These are phyloP conservation scores for Rehmannia glutinosa DNA, from an alignment of 257 asterid genomes.

Conservation along the genomic window DNA sequence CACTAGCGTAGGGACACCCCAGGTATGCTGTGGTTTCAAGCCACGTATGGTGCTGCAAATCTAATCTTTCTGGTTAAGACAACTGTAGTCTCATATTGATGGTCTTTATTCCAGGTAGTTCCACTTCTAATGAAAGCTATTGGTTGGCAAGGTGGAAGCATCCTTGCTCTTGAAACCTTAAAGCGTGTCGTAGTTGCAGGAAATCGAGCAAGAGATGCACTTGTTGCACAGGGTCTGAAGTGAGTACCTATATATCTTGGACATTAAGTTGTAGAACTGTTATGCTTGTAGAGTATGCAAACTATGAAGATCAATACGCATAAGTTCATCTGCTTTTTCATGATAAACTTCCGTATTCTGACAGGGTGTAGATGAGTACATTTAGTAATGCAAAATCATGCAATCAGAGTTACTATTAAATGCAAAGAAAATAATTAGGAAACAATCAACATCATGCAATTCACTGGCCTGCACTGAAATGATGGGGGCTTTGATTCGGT, in stretches of 20 bases:
- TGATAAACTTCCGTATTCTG: background rate
- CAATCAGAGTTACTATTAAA: background rate
- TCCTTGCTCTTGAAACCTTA: slow-evolving; percentile 96
- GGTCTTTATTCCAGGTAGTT: slow-evolving; percentile 64
- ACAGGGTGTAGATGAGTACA: background rate
- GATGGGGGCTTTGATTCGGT: background rate
- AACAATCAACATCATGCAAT: background rate
- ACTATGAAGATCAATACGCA: background rate
- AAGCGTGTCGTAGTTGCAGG: slow-evolving; percentile 97
- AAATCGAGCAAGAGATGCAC: slow-evolving; percentile 95
- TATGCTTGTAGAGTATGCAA: slow-evolving; percentile 7
- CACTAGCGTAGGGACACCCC: slow-evolving; percentile 94
- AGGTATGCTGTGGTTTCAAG: slow-evolving; percentile 39
- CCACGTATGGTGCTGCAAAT: background rate
- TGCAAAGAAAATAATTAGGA: background rate
- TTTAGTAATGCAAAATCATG: background rate
- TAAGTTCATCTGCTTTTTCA: background rate
- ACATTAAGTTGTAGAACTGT: background rate
- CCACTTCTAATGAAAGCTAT: slow-evolving; percentile 98
- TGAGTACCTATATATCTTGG: slow-evolving; percentile 30
- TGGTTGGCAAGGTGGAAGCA: slow-evolving; percentile 99
- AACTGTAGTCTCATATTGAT: slow-evolving; percentile 20
- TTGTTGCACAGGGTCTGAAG: slow-evolving; percentile 99
- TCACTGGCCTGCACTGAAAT: background rate
- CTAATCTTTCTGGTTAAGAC: background rate